Evolutionary conservation across 495 filamentous ascomycete genomes (phyloP), one percentile per base, ranked within the genome.

Genomic region (Penicillium tannophilum): DNA sequence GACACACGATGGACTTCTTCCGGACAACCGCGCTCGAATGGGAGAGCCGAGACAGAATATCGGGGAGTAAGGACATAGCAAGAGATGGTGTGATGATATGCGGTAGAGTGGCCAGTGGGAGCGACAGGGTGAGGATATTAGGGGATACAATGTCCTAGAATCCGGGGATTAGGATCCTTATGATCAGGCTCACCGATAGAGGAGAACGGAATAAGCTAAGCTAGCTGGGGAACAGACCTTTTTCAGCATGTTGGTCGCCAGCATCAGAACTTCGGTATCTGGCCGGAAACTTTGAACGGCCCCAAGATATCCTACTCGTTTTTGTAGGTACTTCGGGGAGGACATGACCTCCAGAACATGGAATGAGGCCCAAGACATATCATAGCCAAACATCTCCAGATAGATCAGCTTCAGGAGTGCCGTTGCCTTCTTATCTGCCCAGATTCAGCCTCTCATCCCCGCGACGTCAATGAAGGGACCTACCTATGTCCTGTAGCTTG

Each of bases 291-390:
- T 98, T 76, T 98, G 94, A 19, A 93, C 91, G 2, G 94, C 94
- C 4, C 89, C 93, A n/a, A 98, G 84, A 74, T 98, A 98, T 26
- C 92, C 94, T 43, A 96, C 91, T 58, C 94, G 79, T 72, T 98
- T 98, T 70, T 97, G 94, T 36, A 90, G 80, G 71, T 97, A 97
- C 72, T 97, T 97, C 16, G 87, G 73, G 6, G 90, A 94, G 23
- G 92, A 95, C 94, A 98, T 98, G 72, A 98, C 94, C 75, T 98
- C 94, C 33, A 98, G 87, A 12, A 97, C 94, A 71, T 98, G 90
- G 72, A 98, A 98, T 9, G 92, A 91, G 19, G 95, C 94, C 94
- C 94, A 98, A 0, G 94, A 97, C 94, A 98, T 98, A 75, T 98
- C 94, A 67, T 98, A 90, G 11, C 94, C 94, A 68, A 97, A 92